A percentile compares a stretch with the other conserved stretches of the same genome.
These are phyloP conservation scores for Cyclocybe aegerita DNA, from an alignment of 768 basidiomycete genomes.

Conservation along the genomic window DNA sequence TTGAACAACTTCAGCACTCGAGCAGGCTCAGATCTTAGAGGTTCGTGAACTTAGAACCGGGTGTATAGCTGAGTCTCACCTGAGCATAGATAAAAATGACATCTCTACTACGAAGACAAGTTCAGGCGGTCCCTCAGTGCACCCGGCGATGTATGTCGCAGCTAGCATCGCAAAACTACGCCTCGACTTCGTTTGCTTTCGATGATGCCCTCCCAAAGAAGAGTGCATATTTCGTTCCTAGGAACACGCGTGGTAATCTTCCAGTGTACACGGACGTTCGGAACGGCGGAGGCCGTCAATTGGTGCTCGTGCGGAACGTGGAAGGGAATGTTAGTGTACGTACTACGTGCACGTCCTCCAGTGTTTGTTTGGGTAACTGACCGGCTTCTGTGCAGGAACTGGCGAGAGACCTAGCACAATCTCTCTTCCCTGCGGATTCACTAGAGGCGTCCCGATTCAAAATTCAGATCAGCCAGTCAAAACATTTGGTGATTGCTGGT, in stretches of 20 bases:
- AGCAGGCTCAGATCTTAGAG: too few species aligned
- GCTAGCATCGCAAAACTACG: conserved; percentile 10
- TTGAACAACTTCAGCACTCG: too few species aligned
- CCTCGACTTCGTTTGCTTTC: conserved; percentile 12
- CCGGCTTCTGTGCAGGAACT: conserved; percentile 42
- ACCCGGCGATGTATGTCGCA: conserved; percentile 11
- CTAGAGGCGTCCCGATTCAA: conserved; percentile 49
- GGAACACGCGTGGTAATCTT: conserved; percentile 65
- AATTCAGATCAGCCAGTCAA: conserved; percentile 44
- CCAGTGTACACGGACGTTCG: conserved; percentile 78
- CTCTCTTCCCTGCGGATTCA: conserved; percentile 50
- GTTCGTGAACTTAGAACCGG: too few species aligned
- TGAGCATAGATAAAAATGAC: not conserved
- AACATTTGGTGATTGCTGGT: conserved; percentile 59
- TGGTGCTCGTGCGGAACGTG: conserved; percentile 64
- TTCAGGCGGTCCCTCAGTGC: too few species aligned
- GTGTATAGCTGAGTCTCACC: too few species aligned
- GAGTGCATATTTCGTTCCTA: conserved; percentile 57
- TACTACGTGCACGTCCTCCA: conserved; percentile 6
- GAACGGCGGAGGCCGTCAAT: conserved; percentile 59
- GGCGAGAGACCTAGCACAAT: conserved; percentile 50
- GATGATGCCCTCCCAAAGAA: conserved; percentile 4
- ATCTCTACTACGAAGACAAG: conserved; percentile 9
- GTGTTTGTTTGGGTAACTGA: not conserved
- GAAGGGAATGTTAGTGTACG: conserved; percentile 61